Base-by-base conservation (phyloP, 768 basidiomycete genomes). In the Mycena haematopus region DNA sequence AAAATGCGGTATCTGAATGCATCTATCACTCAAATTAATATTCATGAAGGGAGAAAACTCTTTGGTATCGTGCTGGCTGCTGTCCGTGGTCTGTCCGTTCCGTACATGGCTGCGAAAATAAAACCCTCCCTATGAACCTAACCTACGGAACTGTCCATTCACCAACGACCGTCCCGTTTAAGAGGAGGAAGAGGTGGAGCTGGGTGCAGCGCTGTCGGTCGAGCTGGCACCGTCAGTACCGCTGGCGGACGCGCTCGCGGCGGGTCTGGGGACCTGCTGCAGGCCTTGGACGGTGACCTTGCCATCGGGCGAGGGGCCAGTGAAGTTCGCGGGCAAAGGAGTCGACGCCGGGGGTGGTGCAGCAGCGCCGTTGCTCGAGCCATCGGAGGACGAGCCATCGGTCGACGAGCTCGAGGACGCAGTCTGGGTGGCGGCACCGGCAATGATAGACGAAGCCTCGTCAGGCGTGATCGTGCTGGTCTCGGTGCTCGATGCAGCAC, bases 261-360 rank as follows among this genome's bases (percentile, higher is more conserved):
- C 55, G 27, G 57, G 55, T n/a, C 27, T 50, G 25, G 60, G 61
- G 38, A 78, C 58, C 55, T 54, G 68, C 15, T 65, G 70, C 80
- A 84, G 80, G 15, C 86, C 87, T 50, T 79, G 72, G 54, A 86
- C 81, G 60, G 73, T 77, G 58, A 82, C 72, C 33, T 71, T 65
- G 27, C 81, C 82, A 64, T 81, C 79, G 13, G 77, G 57, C 29
- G 29, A 31, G 29, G 19, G 42, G 19, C 42, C n/a, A n/a, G n/a
- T n/a, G n/a, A n/a, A n/a, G n/a, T 42, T 42, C 65, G 31, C 81
- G 69, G 81, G 82, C 22, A 63, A 60, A 5, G 72, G 56, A 7
- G 70, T 64, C 47, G 72, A 62, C 9, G 68, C 54, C 31, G 72
- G 61, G 42, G 72, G 50, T 10, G 73, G n/a, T n/a, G n/a, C 65